Evolutionary conservation across 1,284 basidiomycete species (phyloP), one percentile per base, ranked within the genome.

Genomic region (Cryptococcus sp.): DNA sequence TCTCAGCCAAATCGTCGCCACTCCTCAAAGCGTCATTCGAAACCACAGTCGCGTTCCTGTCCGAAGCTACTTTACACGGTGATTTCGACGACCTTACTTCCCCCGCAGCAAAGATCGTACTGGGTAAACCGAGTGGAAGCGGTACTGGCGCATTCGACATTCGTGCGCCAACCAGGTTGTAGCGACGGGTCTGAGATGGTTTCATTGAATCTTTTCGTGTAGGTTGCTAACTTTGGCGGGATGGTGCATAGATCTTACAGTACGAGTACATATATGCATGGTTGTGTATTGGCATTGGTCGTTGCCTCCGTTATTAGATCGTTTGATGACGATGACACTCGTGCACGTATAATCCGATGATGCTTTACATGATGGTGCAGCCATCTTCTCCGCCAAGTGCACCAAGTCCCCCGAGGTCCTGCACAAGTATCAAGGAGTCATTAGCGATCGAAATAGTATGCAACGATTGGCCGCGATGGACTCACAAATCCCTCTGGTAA

Each of bases 1-100:
- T 99, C 60, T 88, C 91, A 20, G 87, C 88, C 56, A 91, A 92
- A 76, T 87, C 91, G 8, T 96, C 93, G 25, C 93, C 95, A 3
- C 83, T 99, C 49, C 85, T 98, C 61, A 99, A 99, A 80, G 95
- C 96, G 2, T 94, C 91, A 6, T 99, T 91, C 79, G 96, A 99
- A 81, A 98, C 93, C 11, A 99, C 96, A 0, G 91, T 90, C n/a
- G 84, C 88, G 1, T 97, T 99, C 83, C 80, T 99, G 67, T 91
- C 93, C 11, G 93, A 97, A 63, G 94, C 95, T 16, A 92, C 93
- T 0, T 80, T 99, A 55, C 87, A 90, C 76, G 95, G 95, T 41
- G 95, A 99, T 80, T 94, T 89, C 77, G 95, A 99, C 75, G 89
- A 93, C 74, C 81, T 98, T 65, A 85, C 86, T 38, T 88, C 88